phyloP scores from a whole-genome alignment of 139 green algal species.

The Tetradesmus obliquus region DNA sequence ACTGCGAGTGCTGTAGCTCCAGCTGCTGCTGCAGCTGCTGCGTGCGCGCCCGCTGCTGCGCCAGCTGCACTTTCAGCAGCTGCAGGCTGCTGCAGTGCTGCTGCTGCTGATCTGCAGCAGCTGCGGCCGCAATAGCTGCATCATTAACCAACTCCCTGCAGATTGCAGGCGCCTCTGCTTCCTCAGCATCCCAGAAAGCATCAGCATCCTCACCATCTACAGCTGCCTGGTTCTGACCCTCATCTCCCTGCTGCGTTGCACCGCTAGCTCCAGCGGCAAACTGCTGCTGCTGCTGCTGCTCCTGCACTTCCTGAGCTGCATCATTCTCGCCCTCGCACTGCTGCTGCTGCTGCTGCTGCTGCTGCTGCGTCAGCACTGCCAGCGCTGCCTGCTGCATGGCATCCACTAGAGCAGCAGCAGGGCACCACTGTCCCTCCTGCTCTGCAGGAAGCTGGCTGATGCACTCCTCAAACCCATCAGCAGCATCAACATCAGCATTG shows the following conservation, averaged over 20 bases:
- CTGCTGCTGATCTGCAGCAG: not conserved
- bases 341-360: not conserved
- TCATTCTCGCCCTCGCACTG: too few species aligned
- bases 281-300: not conserved
- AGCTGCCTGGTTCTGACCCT: not conserved
- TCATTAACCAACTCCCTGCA: not conserved
- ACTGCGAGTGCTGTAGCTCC: not conserved
- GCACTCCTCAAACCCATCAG: not conserved
- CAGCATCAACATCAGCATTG: not conserved
- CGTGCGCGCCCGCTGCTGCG: not conserved
- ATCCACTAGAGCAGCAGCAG: not conserved
- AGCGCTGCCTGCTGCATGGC: not conserved
- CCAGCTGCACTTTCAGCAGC: not conserved
- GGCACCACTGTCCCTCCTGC: not conserved
- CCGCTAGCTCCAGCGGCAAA: not conserved
- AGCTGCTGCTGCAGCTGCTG: slow-evolving; percentile 7
- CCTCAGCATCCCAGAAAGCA: not conserved
- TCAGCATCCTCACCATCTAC: not conserved
- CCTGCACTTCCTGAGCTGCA: not conserved
- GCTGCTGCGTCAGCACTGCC: not conserved
- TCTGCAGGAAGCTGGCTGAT: not conserved
- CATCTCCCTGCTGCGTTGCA: not conserved
- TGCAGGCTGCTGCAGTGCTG: not conserved
- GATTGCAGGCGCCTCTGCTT: not conserved
- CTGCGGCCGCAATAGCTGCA: not conserved